Conservation (phyloP, 106 monocot genomes). For the Narthecium ossifragum region DNA sequence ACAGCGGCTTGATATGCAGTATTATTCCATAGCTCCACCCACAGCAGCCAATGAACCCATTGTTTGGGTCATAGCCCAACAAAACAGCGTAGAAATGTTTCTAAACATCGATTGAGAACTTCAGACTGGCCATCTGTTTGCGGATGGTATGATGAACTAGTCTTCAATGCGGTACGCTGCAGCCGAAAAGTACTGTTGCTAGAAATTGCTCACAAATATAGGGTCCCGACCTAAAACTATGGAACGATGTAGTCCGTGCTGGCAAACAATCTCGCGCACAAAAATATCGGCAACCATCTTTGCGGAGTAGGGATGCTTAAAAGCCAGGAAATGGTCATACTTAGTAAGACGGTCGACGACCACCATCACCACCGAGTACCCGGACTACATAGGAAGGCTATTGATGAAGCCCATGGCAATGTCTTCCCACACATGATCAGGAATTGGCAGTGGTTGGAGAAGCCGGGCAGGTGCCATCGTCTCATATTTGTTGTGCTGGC, state of each 20-base stretch:
- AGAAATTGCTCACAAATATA: background rate
- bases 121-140: background rate
- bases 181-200: background rate
- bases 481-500: background rate
- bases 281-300: background rate
- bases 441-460: background rate
- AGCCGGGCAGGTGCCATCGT: background rate
- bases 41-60: background rate
- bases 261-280: background rate
- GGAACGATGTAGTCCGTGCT: background rate
- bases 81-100: background rate
- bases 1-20: background rate
- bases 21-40: background rate
- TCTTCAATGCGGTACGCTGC: background rate
- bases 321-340: background rate
- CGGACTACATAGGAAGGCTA: background rate
- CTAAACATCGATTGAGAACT: background rate
- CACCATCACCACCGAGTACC: background rate
- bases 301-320: background rate
- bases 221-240: background rate
- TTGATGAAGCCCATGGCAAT: background rate
- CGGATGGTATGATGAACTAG: background rate
- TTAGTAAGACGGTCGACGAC: background rate
- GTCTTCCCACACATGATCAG: background rate
- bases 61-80: background rate